Base-by-base conservation (phyloP, 2,329 filamentous ascomycete species). In the Nothopassalora personata region DNA sequence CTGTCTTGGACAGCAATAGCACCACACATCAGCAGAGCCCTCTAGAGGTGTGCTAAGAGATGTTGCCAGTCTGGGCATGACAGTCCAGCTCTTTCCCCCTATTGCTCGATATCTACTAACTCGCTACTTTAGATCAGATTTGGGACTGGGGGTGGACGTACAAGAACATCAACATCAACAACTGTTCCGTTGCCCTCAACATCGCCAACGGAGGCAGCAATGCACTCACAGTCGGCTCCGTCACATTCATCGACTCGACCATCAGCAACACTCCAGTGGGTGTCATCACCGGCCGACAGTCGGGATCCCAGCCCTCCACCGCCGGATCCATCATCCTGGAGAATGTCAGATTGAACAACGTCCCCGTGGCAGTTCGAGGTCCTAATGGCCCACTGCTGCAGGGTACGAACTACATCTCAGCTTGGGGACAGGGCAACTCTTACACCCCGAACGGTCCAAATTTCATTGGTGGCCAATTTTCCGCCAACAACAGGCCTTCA, bases 121-220 rank as follows among this genome's bases (percentile, higher is more conserved):
- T 23, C 23, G 23, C 23, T 23, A 23, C 2, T 34, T 34, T 34
- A 34, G 31, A 34, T 34, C 78, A 83, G 62, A 72, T 81, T 9
- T 86, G 82, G 83, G 75, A 83, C 60, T 86, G 84, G 83, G 81
- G 81, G 0, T 86, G 79, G 79, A 81, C 79, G 0, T 64, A 64
- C 56, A 47, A 63, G 55, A 63, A 56, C 43, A 64, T 76, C 4
- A 68, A 85, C 43, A 75, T 86, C 64, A 77, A 77, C 54, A 82
- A 83, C 66, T 84, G 81, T 66, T 68, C 71, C 2, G 75, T 79
- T 36, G 83, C 79, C 4, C 68, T 86, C 4, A 78, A 82, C 52
- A 80, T 85, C 65, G 71, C 71, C 3, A 72, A 71, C 28, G 77
- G 76, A 1, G 76, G 74, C 15, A 64, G 68, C 27, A 70, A 70